Evolutionary conservation across 805 yeast species (phyloP).

Genomic region (Yarrowia porcina): DNA sequence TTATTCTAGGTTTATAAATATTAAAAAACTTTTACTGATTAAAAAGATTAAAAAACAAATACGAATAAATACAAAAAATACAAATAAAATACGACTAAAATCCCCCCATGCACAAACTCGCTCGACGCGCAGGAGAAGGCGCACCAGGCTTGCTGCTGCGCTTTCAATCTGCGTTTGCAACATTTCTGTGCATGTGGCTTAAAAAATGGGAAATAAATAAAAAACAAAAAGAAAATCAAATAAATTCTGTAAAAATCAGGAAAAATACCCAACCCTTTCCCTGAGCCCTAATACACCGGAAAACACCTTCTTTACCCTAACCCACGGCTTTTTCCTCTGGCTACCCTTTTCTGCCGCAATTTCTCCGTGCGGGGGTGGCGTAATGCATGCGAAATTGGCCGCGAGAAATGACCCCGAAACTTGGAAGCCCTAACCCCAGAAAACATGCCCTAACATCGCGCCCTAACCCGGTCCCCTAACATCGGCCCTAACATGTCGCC

Average conservation of each 20-base stretch:
- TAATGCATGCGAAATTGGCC: neutral
- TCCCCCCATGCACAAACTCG: neutral
- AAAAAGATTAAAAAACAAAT: neutral
- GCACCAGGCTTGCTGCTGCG: neutral
- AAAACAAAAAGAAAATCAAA: neutral
- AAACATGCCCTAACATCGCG: no score
- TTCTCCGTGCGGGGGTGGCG: conserved; percentile 22
- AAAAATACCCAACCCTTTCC: neutral
- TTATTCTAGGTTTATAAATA: neutral
- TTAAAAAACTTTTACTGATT: neutral
- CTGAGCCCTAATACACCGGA: no score
- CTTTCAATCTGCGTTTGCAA: neutral
- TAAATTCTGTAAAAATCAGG: neutral
- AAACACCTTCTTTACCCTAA: neutral
- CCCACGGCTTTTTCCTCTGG: neutral
- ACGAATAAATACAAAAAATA: neutral
- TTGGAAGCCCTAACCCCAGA: no score
- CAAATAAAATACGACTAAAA: neutral
- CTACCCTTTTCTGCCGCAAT: neutral
- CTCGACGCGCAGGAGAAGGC: neutral
- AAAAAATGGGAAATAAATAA: neutral
- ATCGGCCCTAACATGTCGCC: no score
- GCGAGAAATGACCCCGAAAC: neutral
- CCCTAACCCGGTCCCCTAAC: no score
- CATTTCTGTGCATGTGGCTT: no score